Evolutionary conservation across 2,329 filamentous ascomycete species (phyloP).

Genomic region (Alternaria ethzedia): DNA sequence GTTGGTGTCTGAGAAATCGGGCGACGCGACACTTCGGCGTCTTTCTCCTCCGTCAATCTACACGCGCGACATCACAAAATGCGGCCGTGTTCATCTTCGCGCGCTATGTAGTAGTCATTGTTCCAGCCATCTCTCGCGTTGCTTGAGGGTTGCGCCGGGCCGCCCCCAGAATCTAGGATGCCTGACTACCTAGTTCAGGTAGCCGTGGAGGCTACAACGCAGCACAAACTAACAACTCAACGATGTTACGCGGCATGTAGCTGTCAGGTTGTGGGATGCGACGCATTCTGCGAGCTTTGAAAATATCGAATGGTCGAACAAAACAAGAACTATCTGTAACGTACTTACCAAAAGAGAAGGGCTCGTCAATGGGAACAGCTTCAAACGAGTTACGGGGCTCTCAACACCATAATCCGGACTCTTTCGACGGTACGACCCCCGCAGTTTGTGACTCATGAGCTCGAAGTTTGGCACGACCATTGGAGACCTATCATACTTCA

Average conservation of each 20-base stretch:
- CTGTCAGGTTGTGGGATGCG: neutral
- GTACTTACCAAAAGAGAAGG: neutral
- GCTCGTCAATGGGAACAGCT: neutral
- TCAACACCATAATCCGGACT: neutral
- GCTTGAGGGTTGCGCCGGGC: neutral
- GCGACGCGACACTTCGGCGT: conserved; percentile 17
- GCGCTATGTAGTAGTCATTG: neutral
- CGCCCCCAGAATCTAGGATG: neutral
- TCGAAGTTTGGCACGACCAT: neutral
- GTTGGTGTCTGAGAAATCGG: conserved; percentile 27
- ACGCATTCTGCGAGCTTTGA: neutral
- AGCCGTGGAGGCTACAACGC: neutral
- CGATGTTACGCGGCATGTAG: neutral
- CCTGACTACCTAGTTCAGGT: neutral
- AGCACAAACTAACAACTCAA: neutral
- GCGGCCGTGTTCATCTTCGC: neutral
- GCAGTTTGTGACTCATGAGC: neutral
- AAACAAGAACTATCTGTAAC: neutral
- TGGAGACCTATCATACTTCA: neutral
- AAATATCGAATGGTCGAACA: neutral
- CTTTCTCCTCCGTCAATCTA: neutral
- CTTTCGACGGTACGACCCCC: neutral
- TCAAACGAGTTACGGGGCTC: neutral
- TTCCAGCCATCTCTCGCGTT: neutral
- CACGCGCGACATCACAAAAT: neutral